phyloP scores from a whole-genome alignment of 208 protist genomes.

The Porcisia hertigi region DNA sequence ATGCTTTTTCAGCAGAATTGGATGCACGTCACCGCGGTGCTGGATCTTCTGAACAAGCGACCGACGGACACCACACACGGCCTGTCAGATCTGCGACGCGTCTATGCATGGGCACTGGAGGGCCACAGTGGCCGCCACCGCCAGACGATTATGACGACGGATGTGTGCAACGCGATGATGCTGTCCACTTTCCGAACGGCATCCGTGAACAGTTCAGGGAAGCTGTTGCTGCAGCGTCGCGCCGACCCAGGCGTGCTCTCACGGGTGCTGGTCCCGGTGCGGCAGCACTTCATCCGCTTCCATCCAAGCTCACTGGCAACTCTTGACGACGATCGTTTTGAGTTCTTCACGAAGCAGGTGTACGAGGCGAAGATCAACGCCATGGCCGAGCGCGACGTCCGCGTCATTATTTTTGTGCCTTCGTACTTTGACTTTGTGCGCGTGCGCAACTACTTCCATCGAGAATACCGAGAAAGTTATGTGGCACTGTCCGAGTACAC shows the following conservation, averaged over 20 bases:
- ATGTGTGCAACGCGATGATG: slow-evolving; percentile 83
- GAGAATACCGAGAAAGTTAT: slow-evolving; percentile 87
- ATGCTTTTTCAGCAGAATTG: slow-evolving; percentile 98
- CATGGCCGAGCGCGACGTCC: slow-evolving; percentile 75
- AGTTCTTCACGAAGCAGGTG: slow-evolving; percentile 91
- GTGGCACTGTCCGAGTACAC: slow-evolving; percentile 94
- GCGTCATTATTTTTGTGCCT: slow-evolving; percentile 91
- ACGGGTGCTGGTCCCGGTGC: slow-evolving; percentile 68
- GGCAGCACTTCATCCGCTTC: slow-evolving; percentile 93
- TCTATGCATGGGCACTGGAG: slow-evolving; percentile 88
- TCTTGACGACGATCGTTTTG: slow-evolving; percentile 89
- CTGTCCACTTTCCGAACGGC: slow-evolving; percentile 84
- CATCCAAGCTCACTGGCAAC: slow-evolving; percentile 49
- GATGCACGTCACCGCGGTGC: slow-evolving; percentile 86
- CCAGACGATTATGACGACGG: slow-evolving; percentile 93
- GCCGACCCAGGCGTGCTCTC: slow-evolving; percentile 58
- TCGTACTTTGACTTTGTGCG: slow-evolving; percentile 97
- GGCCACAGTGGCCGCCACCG: slow-evolving; percentile 82
- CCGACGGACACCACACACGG: slow-evolving; percentile 83
- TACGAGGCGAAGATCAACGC: slow-evolving; percentile 72
- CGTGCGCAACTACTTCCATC: slow-evolving; percentile 94
- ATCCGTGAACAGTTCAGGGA: slow-evolving; percentile 72
- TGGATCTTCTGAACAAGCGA: slow-evolving; percentile 80
- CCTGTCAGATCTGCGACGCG: slow-evolving; percentile 84
- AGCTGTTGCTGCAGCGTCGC: slow-evolving; percentile 59